Base-by-base conservation (phyloP, 176 grass and related monocot genomes). In the Metroxylon sagu region DNA sequence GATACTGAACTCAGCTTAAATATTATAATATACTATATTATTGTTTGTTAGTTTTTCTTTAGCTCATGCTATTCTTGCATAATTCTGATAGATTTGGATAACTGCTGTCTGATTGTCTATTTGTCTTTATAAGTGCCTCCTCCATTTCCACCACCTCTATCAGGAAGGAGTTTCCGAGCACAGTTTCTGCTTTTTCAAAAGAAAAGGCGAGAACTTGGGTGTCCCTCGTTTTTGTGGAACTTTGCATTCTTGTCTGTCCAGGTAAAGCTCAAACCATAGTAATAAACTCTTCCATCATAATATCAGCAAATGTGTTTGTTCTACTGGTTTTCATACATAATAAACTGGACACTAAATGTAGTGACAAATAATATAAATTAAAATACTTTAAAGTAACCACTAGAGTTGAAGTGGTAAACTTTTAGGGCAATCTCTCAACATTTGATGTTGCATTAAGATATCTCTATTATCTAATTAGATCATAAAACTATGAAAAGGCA, bases 141-240 rank as follows among this genome's bases (percentile, higher is more conserved):
- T 89, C 82, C 81, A 77, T 67, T 85, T 19, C 81, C 85, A 23
- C 76, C 79, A 66, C 75, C 58, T 56, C 74, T 69, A 65, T 68
- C 75, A 68, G 92, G 80, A 80, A 83, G 55, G 72, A 90, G 76
- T 27, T 75, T 67, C 3, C 27, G 57, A 52, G 82, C 85, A 50
- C 75, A 96, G 59, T 96, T 76, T 52, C 10, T 77, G 31, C 39
- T 88, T 8, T 90, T 88, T 53, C 74, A 25, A 52, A 71, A 82
- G 86, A 88, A 80, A 87, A 96, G 50, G 57, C 76, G 68, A 72
- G 83, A 88, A 48, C 87, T 96, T 61, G 78, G 78, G 19, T 87
- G 91, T 25, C 91, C 91, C 30, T 85, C 91, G n/a, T 87, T 66
- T 65, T 61, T 90, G 58, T 96, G 91, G 91, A 90, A 96, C 57